Evolutionary conservation across 805 yeast genomes (phyloP).

Genomic region (Wickerhamomyces kurtzmanii): DNA sequence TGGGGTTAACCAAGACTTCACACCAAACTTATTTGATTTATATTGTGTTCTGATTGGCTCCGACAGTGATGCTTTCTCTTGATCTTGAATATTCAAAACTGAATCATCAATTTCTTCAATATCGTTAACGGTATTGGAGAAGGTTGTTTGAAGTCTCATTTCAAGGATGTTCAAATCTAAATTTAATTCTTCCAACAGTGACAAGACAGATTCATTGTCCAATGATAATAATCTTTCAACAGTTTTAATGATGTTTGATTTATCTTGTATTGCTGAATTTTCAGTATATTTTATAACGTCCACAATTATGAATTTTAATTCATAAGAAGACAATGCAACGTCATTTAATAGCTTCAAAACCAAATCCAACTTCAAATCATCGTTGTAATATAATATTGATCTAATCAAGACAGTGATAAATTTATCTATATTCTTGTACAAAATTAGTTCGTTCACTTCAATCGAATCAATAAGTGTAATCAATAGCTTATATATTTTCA

Average conservation of each 20-base stretch:
- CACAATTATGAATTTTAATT: slow-evolving; percentile 24
- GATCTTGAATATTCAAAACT: slow-evolving; percentile 7
- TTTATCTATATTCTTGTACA: slow-evolving; percentile 22
- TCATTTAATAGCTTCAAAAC: slow-evolving; percentile 26
- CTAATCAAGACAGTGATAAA: slow-evolving; percentile 33
- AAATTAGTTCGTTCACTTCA: too few relatives aligned
- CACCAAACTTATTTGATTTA: slow-evolving; percentile 8
- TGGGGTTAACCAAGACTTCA: slow-evolving; percentile 25
- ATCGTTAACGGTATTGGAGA: slow-evolving; percentile 24
- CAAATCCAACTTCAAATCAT: slow-evolving; percentile 20
- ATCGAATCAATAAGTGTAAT: slow-evolving; percentile 18
- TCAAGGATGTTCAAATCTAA: slow-evolving; percentile 39
- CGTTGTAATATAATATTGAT: slow-evolving; percentile 33
- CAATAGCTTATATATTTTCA: slow-evolving; percentile 23
- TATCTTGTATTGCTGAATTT: slow-evolving; percentile 23
- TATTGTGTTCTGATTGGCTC: slow-evolving; percentile 13
- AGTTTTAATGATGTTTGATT: slow-evolving; percentile 24
- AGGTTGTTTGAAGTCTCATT: slow-evolving; percentile 58
- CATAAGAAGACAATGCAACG: slow-evolving; percentile 23
- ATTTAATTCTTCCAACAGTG: slow-evolving; percentile 24
- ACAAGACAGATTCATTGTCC: slow-evolving; percentile 27
- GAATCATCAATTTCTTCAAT: slow-evolving; percentile 18
- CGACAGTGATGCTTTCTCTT: slow-evolving; percentile 7
- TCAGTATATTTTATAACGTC: slow-evolving; percentile 27
- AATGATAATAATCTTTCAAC: slow-evolving; percentile 27